A percentile compares a stretch with the other conserved stretches of the same genome.
Conservation (phyloP, 192 early-diverging fungal genomes). For the Mortierella antarctica region DNA sequence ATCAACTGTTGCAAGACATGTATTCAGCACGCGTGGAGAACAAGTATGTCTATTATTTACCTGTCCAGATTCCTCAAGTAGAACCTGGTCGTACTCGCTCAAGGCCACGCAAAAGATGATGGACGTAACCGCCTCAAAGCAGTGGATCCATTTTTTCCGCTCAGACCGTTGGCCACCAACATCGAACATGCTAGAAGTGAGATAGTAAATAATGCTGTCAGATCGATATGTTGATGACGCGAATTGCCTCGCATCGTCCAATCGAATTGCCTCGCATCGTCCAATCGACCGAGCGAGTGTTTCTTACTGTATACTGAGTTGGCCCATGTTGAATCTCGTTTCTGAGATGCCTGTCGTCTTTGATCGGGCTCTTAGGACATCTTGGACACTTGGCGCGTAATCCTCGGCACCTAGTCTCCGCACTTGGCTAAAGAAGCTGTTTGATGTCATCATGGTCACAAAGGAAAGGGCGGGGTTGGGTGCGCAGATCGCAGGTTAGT, state of each 20-base stretch:
- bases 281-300: background rate
- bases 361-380: conserved; percentile 95
- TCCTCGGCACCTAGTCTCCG: conserved; percentile 84
- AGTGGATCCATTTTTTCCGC: conserved; percentile 89
- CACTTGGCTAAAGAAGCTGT: conserved; percentile 91
- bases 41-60: conserved; percentile 24
- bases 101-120: conserved; percentile 95
- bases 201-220: conserved; percentile 4
- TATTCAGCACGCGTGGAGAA: background rate
- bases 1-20: background rate
- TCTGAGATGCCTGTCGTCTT: conserved; percentile 99
- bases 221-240: background rate
- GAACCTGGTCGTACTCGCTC: conserved; percentile 93
- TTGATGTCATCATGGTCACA: background rate
- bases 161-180: conserved; percentile 89
- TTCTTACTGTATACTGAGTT: conserved; percentile 85
- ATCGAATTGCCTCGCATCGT: background rate
- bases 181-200: conserved; percentile 78
- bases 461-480: background rate
- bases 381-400: conserved; percentile 93
- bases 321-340: conserved; percentile 92
- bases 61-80: conserved; percentile 85
- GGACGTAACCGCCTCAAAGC: conserved; percentile 87
- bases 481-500: background rate
- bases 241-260: conserved; percentile 2